Conservation (phyloP, 2,329 filamentous ascomycete species). For the Chrysoporthe deuterocubensis region DNA sequence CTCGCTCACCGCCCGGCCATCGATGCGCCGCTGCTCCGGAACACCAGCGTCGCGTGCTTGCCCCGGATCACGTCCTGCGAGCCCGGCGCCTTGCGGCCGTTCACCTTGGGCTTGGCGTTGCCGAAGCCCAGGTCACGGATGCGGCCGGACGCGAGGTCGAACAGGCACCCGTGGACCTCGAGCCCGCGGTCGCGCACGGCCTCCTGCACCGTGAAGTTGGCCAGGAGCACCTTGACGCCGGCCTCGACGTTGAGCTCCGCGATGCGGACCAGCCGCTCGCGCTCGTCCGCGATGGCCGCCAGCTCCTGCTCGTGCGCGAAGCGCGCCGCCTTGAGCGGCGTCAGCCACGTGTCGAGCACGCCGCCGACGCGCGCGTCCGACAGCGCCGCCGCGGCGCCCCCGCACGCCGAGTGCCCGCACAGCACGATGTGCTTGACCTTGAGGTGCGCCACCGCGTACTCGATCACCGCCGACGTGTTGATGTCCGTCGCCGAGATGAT, state of each 20-base stretch:
- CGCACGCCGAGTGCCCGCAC: constrained; percentile 71
- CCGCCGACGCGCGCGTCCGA: constrained; percentile 52
- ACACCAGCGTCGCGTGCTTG: constrained; percentile 56
- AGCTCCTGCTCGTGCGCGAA: constrained; percentile 59
- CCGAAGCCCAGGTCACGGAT: constrained; percentile 54
- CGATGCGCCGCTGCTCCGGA: constrained; percentile 45
- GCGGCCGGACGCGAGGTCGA: constrained; percentile 61
- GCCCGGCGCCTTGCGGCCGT: constrained; percentile 23
- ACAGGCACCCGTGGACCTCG: constrained; percentile 77
- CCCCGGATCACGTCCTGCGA: constrained; percentile 47
- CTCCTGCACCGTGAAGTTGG: constrained; percentile 70
- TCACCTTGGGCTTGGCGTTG: constrained; percentile 36
- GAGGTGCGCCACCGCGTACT: constrained; percentile 76
- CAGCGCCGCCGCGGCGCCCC: constrained; percentile 66
- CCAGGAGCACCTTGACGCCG: constrained; percentile 69
- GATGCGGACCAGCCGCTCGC: constrained; percentile 62
- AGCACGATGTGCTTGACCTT: constrained; percentile 73
- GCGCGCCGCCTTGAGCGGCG: constrained; percentile 52
- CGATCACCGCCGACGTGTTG: constrained; percentile 74
- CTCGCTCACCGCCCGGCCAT: constrained; percentile 39
- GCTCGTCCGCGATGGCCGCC: constrained; percentile 54
- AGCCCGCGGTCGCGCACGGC: constrained; percentile 73
- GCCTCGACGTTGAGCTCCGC: constrained; percentile 78
- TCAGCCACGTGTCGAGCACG: constrained; percentile 60
- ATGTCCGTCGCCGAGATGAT: constrained; percentile 76